Base-by-base conservation (phyloP, 768 basidiomycete species). In the Lentinula raphanica region DNA sequence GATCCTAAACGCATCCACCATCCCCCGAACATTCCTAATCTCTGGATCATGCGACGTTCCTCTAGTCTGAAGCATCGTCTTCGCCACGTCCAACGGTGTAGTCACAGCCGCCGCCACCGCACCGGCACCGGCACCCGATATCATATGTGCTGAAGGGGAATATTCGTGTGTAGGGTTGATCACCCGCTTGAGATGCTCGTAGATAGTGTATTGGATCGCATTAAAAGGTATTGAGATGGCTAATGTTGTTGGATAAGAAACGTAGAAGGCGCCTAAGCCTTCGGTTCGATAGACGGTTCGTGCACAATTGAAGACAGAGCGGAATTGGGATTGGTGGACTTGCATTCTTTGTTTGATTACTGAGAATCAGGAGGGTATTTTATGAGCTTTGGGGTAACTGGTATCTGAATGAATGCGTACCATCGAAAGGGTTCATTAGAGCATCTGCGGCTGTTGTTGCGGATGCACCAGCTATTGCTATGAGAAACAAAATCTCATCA, bases 311-410 rank as follows among this genome's bases (percentile, higher is more conserved):
- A 87, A 74, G 42, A 95, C 92, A 36, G 91, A 92, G 45, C 88
- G 88, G 72, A 93, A 94, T 70, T 89, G 79, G 3, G 97, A 98
- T 68, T 90, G 85, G 75, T 95, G 94, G 58, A 98, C 79, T 73
- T 99, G 97, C 97, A 99, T 98, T 53, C 97, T 86, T 77, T 99
- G 97, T 75, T 99, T 99, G 77, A 99, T 92, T 65, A 99, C 96
- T 98, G 36, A 39, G 21, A 38, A 27, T 21, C 13, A 13, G 11
- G 29, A n/a, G 9, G 32, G 70, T 51, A 63, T 53, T 54, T 63
- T 45, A 45, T 59, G 40, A 60, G 67, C 60, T 62, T n/a, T 64
- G 58, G 28, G 17, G 28, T 60, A 50, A 32, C 27, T 25, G 57
- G 63, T 54, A 35, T 5, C 5, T 56, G 32, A 60, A 56, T 60